These are phyloP conservation scores for Bonia amplexicaulis DNA, from an alignment of 176 grass and related monocot genomes.

Conservation along the genomic window DNA sequence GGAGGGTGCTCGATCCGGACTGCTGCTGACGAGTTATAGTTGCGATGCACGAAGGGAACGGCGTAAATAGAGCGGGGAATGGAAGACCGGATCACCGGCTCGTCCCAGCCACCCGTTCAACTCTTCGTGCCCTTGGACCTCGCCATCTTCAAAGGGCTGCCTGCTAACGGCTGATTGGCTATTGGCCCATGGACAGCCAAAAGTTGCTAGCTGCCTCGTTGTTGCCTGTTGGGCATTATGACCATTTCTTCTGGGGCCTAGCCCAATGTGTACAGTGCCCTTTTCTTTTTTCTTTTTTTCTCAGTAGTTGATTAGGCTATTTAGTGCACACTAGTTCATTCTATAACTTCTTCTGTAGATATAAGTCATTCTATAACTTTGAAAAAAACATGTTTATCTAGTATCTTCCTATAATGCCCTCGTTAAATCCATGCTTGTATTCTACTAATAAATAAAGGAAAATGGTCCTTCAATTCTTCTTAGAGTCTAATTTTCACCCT, in stretches of 20 bases:
- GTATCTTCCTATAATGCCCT: no score
- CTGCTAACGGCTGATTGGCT: neutral
- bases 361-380: no score
- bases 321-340: no score
- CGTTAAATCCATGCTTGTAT: no score
- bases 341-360: no score
- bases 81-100: neutral
- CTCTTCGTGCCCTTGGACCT: constrained; percentile 2
- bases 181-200: neutral
- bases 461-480: no score
- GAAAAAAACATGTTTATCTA: no score
- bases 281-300: neutral
- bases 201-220: neutral
- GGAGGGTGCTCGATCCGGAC: neutral
- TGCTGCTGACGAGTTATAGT: neutral
- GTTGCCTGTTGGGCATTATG: neutral
- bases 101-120: constrained; percentile 28
- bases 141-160: constrained; percentile 9
- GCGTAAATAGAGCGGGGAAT: constrained; percentile 6
- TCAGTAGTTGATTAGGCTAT: neutral
- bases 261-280: neutral
- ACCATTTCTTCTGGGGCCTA: neutral
- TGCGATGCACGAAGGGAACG: neutral
- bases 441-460: no score
- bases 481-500: no score